Evolutionary conservation across 306 rosid genomes (phyloP), one percentile per base, ranked within the genome.

Genomic region (Canavalia gladiata): DNA sequence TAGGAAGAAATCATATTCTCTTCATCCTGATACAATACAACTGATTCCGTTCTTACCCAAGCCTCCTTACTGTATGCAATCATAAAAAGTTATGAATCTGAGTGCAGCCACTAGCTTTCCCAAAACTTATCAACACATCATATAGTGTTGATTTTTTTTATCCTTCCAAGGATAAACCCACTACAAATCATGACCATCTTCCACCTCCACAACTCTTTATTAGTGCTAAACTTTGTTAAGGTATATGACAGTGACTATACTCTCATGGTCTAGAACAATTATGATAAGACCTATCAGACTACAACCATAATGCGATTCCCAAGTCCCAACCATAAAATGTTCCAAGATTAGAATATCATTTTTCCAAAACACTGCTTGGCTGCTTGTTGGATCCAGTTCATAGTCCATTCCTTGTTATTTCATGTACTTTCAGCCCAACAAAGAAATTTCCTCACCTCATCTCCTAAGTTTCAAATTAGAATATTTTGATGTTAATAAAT

Each of bases 391-490:
- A 3, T 43, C 18, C 11, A 54, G 67, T 45, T 46, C 78, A 66
- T 13, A 65, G 60, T 54, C 60, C 73, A 57, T 34, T 74, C 52
- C 62, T 18, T 29, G 30, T 78, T 35, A 25, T 39, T 29, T 64
- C 49, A 54, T 43, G 49, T 45, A 9, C 75, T 43, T 64, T 45
- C 51, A 56, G n/a, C 68, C 49, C 46, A 59, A 10, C 47, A 79
- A 41, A 8, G 46, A 57, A 47, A 62, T 18, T 69, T 8, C 30
- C 60, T 60, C 52, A 57, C 68, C 55, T 59, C 74, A 42, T 55
- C 76, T 56, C 62, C 87, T 67, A 67, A 51, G 49, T 54, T 60
- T 41, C 41, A 25, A 46, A 67, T 74, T 18, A 29, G 34, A 46
- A 66, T 66, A 79, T 68, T 74, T 57, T 12, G 6, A 60, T 51